Conservation (phyloP, 73 alveolate genomes). For the Stentor roeselii region DNA sequence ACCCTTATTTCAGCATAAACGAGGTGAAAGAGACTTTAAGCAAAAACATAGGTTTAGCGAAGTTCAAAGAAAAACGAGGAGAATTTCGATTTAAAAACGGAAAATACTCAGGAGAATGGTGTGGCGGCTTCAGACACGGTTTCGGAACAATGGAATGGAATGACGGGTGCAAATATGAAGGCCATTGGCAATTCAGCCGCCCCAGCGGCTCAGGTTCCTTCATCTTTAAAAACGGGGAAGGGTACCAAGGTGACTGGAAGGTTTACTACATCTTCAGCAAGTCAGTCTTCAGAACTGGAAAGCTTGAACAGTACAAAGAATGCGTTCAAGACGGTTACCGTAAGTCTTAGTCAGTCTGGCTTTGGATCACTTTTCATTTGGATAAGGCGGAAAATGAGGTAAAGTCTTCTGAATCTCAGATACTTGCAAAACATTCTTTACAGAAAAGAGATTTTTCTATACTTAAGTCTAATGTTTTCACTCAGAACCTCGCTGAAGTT, state of each 20-base stretch:
- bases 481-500: background rate
- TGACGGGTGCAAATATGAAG: constrained; percentile 70
- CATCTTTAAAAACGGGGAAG: background rate
- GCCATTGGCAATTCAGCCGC: constrained; percentile 53
- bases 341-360: background rate
- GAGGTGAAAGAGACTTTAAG: background rate
- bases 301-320: background rate
- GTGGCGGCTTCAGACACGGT: constrained; percentile 73
- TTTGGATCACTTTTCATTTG: background rate
- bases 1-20: background rate
- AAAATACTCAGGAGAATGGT: constrained; percentile 60
- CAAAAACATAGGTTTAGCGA: background rate
- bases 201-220: background rate
- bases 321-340: constrained; percentile 3
- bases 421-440: too few relatives aligned
- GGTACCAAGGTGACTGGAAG: background rate
- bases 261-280: background rate
- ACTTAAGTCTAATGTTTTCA: background rate
- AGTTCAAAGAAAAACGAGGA: background rate
- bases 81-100: background rate
- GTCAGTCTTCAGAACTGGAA: background rate
- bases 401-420: background rate
- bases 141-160: constrained; percentile 59
- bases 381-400: background rate
- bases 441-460: background rate